A percentile compares a stretch with the other conserved stretches of the same genome.
Conservation (phyloP, 225 moss, liverwort and hornwort species). For the Antitrichia curtipendula region DNA sequence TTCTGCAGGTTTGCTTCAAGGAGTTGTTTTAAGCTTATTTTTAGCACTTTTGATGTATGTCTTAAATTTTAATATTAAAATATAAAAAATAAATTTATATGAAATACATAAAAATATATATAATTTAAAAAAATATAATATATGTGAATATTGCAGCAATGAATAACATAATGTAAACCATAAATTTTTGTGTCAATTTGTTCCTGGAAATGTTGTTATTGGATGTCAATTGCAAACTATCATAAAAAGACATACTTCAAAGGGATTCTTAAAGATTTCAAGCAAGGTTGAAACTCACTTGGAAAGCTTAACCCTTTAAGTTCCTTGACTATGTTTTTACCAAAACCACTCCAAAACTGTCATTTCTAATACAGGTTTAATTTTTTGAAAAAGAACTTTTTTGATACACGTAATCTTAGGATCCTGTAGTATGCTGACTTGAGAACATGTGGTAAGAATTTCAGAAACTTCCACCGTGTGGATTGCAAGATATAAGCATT, state of each 20-base stretch:
- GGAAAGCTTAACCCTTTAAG: not conserved
- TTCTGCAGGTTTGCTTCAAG: not conserved
- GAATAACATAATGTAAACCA: not conserved
- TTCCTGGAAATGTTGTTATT: not conserved
- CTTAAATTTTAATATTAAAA: not conserved
- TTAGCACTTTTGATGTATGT: not conserved
- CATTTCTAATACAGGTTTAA: too few relatives aligned
- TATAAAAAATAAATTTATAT: not conserved
- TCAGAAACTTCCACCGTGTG: too few relatives aligned
- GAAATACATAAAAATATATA: not conserved
- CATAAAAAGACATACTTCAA: not conserved
- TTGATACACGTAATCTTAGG: too few relatives aligned
- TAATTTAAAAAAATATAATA: fast-evolving
- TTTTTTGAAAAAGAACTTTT: too few relatives aligned
- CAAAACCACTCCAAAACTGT: too few relatives aligned
- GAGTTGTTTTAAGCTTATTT: not conserved
- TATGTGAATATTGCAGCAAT: not conserved
- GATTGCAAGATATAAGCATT: too few relatives aligned
- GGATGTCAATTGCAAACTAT: not conserved
- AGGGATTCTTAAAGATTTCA: too few relatives aligned
- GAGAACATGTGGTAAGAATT: too few relatives aligned
- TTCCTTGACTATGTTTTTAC: too few relatives aligned
- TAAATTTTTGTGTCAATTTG: not conserved
- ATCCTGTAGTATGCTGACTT: too few relatives aligned
- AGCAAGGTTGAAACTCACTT: not conserved